A percentile compares a stretch with the other conserved stretches of the same genome.
Evolutionary conservation across 768 basidiomycete genomes (phyloP).

Genomic region (Saitozyma podzolica): DNA sequence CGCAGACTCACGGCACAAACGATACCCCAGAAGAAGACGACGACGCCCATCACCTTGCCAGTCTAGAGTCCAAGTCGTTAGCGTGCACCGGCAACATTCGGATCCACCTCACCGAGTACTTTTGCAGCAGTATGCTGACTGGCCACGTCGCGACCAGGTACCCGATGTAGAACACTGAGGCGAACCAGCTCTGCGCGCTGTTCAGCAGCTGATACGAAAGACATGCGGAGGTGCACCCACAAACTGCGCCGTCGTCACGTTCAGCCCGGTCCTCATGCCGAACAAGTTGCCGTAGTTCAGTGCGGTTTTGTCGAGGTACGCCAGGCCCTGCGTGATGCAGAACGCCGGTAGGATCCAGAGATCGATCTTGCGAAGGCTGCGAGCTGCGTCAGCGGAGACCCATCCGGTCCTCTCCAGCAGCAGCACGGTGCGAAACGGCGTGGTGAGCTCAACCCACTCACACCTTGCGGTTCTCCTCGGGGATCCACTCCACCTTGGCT

Average conservation of each 20-base stretch:
- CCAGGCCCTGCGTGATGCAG: conserved; percentile 47
- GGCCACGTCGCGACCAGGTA: conserved; percentile 8
- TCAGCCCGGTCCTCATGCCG: too few relatives aligned
- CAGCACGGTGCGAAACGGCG: too few relatives aligned
- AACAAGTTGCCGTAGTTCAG: conserved; percentile 52
- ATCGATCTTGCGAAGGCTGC: conserved; percentile 33
- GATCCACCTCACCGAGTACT: not conserved
- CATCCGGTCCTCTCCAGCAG: too few relatives aligned
- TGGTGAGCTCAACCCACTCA: too few relatives aligned
- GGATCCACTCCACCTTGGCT: too few relatives aligned
- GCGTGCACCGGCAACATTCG: not conserved
- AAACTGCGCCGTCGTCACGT: not conserved
- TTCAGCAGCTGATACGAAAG: too few relatives aligned
- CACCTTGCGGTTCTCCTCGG: too few relatives aligned
- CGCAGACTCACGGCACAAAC: conserved; percentile 26
- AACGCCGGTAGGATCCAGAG: conserved; percentile 43
- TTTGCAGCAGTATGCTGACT: not conserved
- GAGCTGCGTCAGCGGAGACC: not conserved
- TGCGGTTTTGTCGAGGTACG: conserved; percentile 52
- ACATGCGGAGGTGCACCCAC: not conserved
- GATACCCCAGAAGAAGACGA: conserved; percentile 51
- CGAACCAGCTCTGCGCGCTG: conserved; percentile 8
- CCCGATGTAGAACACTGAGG: conserved; percentile 5
- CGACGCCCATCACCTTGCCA: conserved; percentile 27
- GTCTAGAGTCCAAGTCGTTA: conserved; percentile 6